phyloP scores from a whole-genome alignment of 192 early-diverging fungal genomes.

The Rhizophagus prolifer region DNA sequence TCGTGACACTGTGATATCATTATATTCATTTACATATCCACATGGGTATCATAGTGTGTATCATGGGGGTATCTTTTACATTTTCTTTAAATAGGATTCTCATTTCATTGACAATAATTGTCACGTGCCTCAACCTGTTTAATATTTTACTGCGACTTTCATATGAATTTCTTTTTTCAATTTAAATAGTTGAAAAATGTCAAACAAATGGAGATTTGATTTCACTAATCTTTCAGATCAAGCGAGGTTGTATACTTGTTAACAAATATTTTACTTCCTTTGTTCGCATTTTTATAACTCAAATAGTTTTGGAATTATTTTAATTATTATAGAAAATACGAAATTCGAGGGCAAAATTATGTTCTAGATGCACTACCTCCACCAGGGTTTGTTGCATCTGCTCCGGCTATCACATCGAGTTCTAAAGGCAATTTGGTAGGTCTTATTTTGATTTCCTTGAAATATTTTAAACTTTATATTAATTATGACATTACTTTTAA shows the following conservation, averaged over 20 bases:
- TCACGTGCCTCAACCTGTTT: no score
- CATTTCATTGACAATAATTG: no score
- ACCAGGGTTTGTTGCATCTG: constrained; percentile 15
- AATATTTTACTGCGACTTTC: no score
- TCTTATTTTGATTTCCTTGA: background rate
- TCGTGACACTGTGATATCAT: no score
- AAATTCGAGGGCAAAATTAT: background rate
- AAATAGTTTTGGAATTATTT: background rate
- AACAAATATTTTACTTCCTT: background rate
- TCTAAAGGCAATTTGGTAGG: constrained; percentile 15
- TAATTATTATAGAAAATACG: background rate
- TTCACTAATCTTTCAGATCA: constrained; percentile 30
- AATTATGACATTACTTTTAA: background rate
- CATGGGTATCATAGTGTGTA: no score
- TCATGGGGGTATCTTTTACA: no score
- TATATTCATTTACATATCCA: no score
- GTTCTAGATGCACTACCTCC: constrained; percentile 1
- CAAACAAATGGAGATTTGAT: constrained; percentile 29
- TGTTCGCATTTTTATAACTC: background rate
- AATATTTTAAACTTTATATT: background rate
- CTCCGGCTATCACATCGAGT: background rate
- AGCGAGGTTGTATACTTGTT: background rate
- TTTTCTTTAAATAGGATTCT: no score
- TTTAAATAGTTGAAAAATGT: background rate
- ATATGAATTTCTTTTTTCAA: background rate